Percentiles rank a stretch among this genome's conserved stretches.
Conservation (phyloP, 495 filamentous ascomycete genomes). For the Neurospora tetrasperma region DNA sequence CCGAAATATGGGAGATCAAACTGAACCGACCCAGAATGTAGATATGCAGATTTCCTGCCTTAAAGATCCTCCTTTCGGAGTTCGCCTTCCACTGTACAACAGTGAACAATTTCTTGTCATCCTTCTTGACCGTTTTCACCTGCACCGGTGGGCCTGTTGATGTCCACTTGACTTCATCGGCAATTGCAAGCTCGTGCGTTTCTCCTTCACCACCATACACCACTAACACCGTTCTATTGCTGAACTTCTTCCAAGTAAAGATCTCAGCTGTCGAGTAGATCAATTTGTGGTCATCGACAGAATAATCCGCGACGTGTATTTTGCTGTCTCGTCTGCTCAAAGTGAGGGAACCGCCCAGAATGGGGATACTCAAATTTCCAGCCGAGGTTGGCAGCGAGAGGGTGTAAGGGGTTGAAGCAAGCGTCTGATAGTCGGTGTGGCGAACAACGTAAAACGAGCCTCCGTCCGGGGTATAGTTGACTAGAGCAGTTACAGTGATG, state of each 20-base stretch:
- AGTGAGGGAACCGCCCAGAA: slow-evolving; percentile 48
- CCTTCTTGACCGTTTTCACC: background rate
- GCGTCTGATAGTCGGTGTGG: slow-evolving; percentile 44
- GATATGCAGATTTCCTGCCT: slow-evolving; percentile 42
- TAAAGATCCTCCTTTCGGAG: slow-evolving; percentile 26
- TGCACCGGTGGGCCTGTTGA: slow-evolving; percentile 15
- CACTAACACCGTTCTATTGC: slow-evolving; percentile 44
- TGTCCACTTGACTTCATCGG: slow-evolving; percentile 41
- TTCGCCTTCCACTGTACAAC: slow-evolving; percentile 8
- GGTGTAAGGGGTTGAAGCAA: slow-evolving; percentile 35
- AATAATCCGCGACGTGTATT: slow-evolving; percentile 61
- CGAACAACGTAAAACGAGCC: slow-evolving; percentile 50
- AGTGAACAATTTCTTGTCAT: background rate
- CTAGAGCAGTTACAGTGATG: slow-evolving; percentile 50
- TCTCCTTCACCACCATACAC: slow-evolving; percentile 64
- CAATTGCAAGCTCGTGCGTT: slow-evolving; percentile 55
- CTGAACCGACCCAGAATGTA: slow-evolving; percentile 35
- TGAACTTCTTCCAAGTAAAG: slow-evolving; percentile 46
- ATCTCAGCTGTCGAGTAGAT: slow-evolving; percentile 70
- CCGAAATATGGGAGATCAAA: background rate
- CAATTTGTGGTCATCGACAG: slow-evolving; percentile 50
- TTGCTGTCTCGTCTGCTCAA: slow-evolving; percentile 68
- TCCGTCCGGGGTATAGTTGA: slow-evolving; percentile 30
- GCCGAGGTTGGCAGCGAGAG: slow-evolving; percentile 50
- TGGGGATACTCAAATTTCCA: slow-evolving; percentile 53